Percentiles rank a stretch among this genome's conserved stretches.
phyloP scores from a whole-genome alignment of 2,329 filamentous ascomycete species.

The Diaporthe citriasiana region DNA sequence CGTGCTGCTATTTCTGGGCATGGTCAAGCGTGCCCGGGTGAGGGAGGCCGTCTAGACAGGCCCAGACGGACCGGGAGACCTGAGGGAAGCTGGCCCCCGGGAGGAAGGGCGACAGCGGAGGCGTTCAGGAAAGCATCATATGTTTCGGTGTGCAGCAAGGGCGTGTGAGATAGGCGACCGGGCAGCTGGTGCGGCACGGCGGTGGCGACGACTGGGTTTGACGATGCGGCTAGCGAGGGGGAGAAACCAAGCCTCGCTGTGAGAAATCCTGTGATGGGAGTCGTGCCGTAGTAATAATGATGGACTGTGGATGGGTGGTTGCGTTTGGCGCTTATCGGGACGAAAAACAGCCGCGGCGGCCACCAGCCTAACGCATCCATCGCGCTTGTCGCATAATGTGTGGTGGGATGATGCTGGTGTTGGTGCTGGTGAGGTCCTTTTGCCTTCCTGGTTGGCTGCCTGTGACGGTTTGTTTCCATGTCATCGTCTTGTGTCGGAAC shows the following conservation, averaged over 20 bases:
- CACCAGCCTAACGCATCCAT: slow-evolving; percentile 29
- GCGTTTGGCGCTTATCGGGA: slow-evolving; percentile 21
- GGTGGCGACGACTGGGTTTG: neutral
- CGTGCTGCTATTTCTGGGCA: slow-evolving; percentile 37
- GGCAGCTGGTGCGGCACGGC: neutral
- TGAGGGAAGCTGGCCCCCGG: slow-evolving; percentile 9
- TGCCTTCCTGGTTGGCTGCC: neutral
- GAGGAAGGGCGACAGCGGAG: neutral
- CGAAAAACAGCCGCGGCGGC: slow-evolving; percentile 22
- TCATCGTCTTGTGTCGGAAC: neutral
- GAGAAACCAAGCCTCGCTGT: neutral
- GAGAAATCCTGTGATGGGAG: neutral
- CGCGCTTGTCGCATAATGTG: slow-evolving; percentile 16
- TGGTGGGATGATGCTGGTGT: neutral
- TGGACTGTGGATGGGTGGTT: neutral
- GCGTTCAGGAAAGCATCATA: neutral
- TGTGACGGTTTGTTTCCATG: neutral
- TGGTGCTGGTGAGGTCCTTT: neutral
- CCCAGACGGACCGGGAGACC: slow-evolving; percentile 30
- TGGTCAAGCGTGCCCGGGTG: neutral
- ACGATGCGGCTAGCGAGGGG: neutral
- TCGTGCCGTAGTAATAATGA: no score
- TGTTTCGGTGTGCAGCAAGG: neutral
- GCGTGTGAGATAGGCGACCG: neutral
- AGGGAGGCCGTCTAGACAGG: slow-evolving; percentile 2